Base-by-base conservation (phyloP, 345 rosid genomes). In the Salix arbutifolia region DNA sequence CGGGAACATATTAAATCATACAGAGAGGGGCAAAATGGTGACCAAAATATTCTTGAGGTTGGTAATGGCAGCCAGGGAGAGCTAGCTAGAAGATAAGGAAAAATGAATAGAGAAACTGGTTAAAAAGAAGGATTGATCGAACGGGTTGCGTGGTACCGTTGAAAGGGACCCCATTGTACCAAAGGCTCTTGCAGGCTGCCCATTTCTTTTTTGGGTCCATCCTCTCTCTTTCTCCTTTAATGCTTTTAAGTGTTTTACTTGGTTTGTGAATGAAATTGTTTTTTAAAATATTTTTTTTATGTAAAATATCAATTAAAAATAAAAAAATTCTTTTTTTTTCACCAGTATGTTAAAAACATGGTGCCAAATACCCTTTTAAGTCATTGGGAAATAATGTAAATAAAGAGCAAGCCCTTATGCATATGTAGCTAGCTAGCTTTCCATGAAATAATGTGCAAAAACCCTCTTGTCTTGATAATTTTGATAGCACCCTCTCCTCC, bases 51-150 rank as follows among this genome's bases (percentile, higher is more conserved):
- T n/a, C 2, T n/a, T 6, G 12, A 11, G 19, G 31, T 26, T 26
- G 75, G 35, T 40, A 60, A 21, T 6, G 67, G 50, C 30, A 52
- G 44, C 0, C 46, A 40, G n/a, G 19, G 64, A 21, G 3, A 62
- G 76, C 7, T 8, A 17, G 18, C 16, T 4, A 12, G 23, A 30
- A 68, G 71, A 38, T 5, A 67, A 67, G 65, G 77, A n/a, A 9
- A 81, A 84, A 78, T 74, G 80, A 81, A 77, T 77, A 87, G 86
- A 80, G 60, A 19, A 25, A 78, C 83, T 72, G 65, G 71, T 68
- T 23, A 68, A 68, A 56, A 56, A 31, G 8, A 26, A 21, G 23
- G 23, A 53, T 33, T 23, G 53, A 58, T 40, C 53, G 5, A 9
- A 58, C 37, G 61, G 79, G 61, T 79, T 77, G 88, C 78, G 78